phyloP scores from a whole-genome alignment of 2,329 filamentous ascomycete species.

The Trichophyton rubrum region DNA sequence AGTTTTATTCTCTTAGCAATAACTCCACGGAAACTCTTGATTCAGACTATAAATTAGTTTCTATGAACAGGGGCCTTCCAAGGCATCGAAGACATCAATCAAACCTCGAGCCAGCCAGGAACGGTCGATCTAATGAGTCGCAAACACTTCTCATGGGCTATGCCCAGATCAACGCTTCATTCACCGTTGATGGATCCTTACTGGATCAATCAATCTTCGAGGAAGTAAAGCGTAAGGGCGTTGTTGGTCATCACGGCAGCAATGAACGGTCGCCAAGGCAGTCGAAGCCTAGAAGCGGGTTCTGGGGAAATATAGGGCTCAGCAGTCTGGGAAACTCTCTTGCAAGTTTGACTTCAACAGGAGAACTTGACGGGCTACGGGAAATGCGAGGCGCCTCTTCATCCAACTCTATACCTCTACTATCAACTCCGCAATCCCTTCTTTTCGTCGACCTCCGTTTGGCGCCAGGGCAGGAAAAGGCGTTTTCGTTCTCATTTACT shows the following conservation, averaged over 20 bases:
- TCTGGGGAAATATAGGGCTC: conserved; percentile 79
- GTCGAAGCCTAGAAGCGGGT: conserved; percentile 52
- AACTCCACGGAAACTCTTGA: conserved; percentile 85
- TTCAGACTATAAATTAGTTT: conserved; percentile 61
- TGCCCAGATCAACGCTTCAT: conserved; percentile 83
- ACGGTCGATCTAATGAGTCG: conserved; percentile 13
- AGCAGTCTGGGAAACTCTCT: conserved; percentile 76
- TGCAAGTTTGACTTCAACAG: conserved; percentile 71
- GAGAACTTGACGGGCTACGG: conserved; percentile 82
- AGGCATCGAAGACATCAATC: conserved; percentile 36
- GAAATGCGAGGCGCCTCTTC: conserved; percentile 85
- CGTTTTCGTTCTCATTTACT: conserved; percentile 75
- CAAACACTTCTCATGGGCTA: conserved; percentile 97
- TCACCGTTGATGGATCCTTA: conserved; percentile 80
- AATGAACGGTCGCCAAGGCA: conserved; percentile 61
- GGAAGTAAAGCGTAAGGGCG: conserved; percentile 87
- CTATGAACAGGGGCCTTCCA: conserved; percentile 38
- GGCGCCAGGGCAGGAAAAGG: conserved; percentile 74
- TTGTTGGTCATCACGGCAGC: conserved; percentile 68
- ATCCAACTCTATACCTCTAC: conserved; percentile 72
- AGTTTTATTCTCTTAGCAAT: conserved; percentile 92
- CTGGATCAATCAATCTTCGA: conserved; percentile 86
- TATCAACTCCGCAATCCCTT: conserved; percentile 93
- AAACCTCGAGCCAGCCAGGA: conserved; percentile 23
- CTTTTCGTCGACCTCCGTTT: conserved; percentile 87